Base-by-base conservation (phyloP, 495 filamentous ascomycete genomes). In the Cercophora newfieldiana region DNA sequence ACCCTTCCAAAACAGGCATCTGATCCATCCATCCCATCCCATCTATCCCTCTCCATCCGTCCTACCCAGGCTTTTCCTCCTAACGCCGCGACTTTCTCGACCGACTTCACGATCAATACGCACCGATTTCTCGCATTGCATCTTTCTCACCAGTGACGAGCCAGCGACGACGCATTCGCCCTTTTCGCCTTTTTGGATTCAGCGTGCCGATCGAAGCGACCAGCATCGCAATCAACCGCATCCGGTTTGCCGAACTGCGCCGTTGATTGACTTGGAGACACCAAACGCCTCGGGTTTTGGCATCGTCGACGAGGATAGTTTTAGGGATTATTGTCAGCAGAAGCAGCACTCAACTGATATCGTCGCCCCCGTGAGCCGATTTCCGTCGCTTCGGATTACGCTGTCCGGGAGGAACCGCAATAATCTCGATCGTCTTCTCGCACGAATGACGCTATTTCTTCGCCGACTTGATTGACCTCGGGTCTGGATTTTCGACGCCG, bases 21-120 rank as follows among this genome's bases (percentile, higher is more conserved):
- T n/a, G 28, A 55, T 50, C 48, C 49, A 55, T 50, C 48, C 49
- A 53, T 53, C 58, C 58, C 30, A 60, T 60, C 37, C 58, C 58
- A 60, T 33, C 59, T 22, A 61, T 51, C 47, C 47, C 22, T 66
- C 73, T 51, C 59, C 68, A 59, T 66, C 66, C 62, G 51, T 62
- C 57, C 31, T 60, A 37, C 57, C 14, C 53, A 65, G 55, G 26
- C 63, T 53, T 29, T 65, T 60, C 58, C 65, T 19, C 57, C 66
- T 60, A 62, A 57, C 68, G 54, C 61, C 61, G 48, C 58, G 65
- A 54, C 49, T 61, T 55, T 29, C 22, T 22, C 30, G 18, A 19
- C 33, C 54, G 53, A 44, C 61, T 28, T 33, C 25, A 57, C 26
- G 5, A 12, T 14, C 29, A 8, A 25, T 31, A 3, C 24, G 54